Percentiles rank a stretch among this genome's conserved stretches.
Conservation (phyloP, 176 grass and related monocot species). For the Carex myosuroides region DNA sequence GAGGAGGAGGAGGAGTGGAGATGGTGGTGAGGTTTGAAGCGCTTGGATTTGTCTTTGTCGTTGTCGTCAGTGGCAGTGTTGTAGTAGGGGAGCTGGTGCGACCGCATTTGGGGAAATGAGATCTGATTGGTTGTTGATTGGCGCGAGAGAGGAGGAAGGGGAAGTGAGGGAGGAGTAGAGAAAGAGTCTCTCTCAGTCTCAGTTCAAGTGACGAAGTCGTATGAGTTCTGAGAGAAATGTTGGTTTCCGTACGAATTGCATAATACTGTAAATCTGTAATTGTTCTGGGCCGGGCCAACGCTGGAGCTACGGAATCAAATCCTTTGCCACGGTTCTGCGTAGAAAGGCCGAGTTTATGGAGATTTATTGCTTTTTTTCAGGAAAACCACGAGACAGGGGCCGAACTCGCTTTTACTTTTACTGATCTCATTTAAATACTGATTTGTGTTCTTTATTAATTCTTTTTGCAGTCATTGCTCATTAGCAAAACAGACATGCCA, state of each 20-base stretch:
- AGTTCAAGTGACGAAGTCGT: too few relatives aligned
- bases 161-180: not conserved
- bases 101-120: conserved; percentile 41
- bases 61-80: conserved; percentile 31
- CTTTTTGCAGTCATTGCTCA: not conserved
- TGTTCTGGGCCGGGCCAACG: not conserved
- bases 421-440: not conserved
- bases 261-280: not conserved
- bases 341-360: not conserved
- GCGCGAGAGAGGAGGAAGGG: not conserved
- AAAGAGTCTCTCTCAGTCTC: not conserved
- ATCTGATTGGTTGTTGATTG: conserved; percentile 31
- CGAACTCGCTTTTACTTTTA: not conserved
- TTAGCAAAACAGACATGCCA: not conserved
- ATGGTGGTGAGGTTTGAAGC: conserved; percentile 24
- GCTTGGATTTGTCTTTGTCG: conserved; percentile 62
- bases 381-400: not conserved
- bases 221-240: not conserved
- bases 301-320: not conserved
- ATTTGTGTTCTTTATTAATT: not conserved
- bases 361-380: not conserved
- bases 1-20: not conserved
- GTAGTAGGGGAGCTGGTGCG: conserved; percentile 42
- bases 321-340: not conserved
- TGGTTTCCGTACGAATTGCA: not conserved